Evolutionary conservation across 78 protist species (phyloP).

Genomic region (Planoprotostelium fungivorum): DNA sequence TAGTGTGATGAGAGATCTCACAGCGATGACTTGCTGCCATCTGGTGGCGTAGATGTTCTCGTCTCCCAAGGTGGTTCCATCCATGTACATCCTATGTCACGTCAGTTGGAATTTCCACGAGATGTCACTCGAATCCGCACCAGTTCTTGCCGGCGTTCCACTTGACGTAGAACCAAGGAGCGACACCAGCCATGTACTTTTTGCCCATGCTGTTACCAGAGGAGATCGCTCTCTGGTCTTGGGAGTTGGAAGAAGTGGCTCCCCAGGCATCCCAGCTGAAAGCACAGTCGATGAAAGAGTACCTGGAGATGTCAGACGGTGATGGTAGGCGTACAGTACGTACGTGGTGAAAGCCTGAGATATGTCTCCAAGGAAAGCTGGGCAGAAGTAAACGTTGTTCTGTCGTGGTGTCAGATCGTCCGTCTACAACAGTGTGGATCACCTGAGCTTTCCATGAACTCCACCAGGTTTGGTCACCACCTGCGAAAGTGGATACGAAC

Average conservation of each 20-base stretch:
- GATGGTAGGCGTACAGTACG: no score
- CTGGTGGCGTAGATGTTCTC: conserved; percentile 2
- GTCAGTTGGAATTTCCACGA: neutral
- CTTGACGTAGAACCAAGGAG: neutral
- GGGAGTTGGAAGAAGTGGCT: neutral
- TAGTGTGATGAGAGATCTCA: no score
- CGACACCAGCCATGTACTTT: neutral
- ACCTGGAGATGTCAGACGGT: no score
- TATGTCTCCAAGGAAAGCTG: neutral
- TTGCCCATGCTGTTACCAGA: neutral
- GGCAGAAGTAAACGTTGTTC: neutral
- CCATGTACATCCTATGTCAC: no score
- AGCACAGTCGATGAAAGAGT: neutral
- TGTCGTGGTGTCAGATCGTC: no score
- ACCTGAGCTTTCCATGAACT: neutral
- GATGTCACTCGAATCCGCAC: neutral
- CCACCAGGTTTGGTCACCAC: neutral
- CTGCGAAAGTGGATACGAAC: neutral
- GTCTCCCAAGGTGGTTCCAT: neutral
- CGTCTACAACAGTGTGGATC: no score
- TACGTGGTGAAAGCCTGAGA: neutral
- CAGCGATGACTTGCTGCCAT: neutral
- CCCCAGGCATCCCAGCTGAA: neutral
- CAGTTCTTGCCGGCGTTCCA: neutral
- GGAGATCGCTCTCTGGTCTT: neutral